Conservation (phyloP, 2,329 filamentous ascomycete species). For the Elsinoe necatrix region DNA sequence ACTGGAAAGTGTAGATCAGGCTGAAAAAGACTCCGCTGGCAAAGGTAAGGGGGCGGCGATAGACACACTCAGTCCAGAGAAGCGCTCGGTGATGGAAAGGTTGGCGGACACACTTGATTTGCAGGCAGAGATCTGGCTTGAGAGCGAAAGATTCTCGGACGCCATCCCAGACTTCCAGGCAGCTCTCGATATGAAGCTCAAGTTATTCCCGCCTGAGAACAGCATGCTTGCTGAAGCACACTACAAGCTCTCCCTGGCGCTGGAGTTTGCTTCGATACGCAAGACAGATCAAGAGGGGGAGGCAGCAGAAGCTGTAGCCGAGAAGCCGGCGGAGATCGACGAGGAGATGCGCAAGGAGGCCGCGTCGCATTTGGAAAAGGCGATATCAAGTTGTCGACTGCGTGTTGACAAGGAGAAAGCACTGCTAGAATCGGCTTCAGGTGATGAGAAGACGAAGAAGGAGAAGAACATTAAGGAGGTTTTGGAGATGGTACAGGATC, state of each 20-base stretch:
- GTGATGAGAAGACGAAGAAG: constrained; percentile 56
- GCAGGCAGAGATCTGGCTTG: constrained; percentile 90
- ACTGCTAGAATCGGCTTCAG: constrained; percentile 47
- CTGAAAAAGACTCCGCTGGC: constrained; percentile 37
- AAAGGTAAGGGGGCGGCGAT: constrained; percentile 38
- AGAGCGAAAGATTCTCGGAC: constrained; percentile 84
- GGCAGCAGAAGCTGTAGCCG: constrained; percentile 33
- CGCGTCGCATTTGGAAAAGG: constrained; percentile 60
- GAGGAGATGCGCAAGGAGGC: constrained; percentile 64
- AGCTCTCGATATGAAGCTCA: constrained; percentile 68
- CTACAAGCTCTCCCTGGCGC: constrained; percentile 88
- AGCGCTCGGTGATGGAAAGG: constrained; percentile 66
- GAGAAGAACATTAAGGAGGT: constrained; percentile 60
- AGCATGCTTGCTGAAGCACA: constrained; percentile 88
- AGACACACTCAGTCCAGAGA: constrained; percentile 28
- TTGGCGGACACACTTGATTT: constrained; percentile 90
- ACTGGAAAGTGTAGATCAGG: constrained; percentile 39
- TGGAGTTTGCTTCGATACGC: constrained; percentile 84
- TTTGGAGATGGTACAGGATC: constrained; percentile 68
- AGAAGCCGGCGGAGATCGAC: constrained; percentile 47
- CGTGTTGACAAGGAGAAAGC: constrained; percentile 64
- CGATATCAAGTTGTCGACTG: constrained; percentile 62
- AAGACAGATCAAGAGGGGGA: constrained; percentile 46
- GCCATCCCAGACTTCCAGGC: constrained; percentile 78
- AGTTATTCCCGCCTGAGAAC: constrained; percentile 70